These are phyloP conservation scores for Chlorella sorokiniana DNA, from an alignment of 139 green algal species.

Conservation along the genomic window DNA sequence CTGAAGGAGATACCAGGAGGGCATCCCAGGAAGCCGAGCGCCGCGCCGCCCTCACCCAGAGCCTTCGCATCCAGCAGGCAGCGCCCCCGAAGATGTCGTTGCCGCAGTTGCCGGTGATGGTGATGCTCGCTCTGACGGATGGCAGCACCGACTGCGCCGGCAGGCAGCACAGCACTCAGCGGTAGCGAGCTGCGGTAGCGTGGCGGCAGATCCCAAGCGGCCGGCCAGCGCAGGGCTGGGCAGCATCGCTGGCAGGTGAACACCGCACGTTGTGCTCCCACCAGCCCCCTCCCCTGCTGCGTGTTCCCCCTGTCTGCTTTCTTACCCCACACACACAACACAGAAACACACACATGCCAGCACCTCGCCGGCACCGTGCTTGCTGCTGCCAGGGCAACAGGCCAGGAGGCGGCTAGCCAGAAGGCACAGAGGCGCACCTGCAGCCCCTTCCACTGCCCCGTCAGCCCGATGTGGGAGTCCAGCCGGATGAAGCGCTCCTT, in stretches of 20 bases:
- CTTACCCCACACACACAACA: too few relatives aligned
- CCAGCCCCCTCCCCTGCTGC: too few relatives aligned
- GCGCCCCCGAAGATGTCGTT: conserved; percentile 31
- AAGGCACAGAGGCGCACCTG: neutral
- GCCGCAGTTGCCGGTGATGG: conserved; percentile 37
- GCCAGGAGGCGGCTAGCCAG: too few relatives aligned
- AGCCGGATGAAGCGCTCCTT: conserved; percentile 38
- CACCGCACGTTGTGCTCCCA: too few relatives aligned
- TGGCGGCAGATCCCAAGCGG: too few relatives aligned
- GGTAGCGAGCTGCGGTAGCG: too few relatives aligned
- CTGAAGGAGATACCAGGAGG: neutral
- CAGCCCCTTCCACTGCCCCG: conserved; percentile 8
- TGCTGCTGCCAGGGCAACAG: too few relatives aligned
- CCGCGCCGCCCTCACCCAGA: neutral
- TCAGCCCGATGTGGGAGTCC: conserved; percentile 30
- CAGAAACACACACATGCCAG: too few relatives aligned
- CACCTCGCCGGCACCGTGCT: too few relatives aligned
- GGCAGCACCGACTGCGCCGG: conserved; percentile 37
- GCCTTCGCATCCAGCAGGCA: conserved; percentile 40
- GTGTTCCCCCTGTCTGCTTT: too few relatives aligned
- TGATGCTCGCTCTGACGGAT: conserved; percentile 31
- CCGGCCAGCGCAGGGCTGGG: neutral
- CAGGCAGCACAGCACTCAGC: neutral
- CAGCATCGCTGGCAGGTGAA: neutral
- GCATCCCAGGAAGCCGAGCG: neutral